phyloP scores from a whole-genome alignment of 176 grass and related monocot genomes.

The Otatea glauca region DNA sequence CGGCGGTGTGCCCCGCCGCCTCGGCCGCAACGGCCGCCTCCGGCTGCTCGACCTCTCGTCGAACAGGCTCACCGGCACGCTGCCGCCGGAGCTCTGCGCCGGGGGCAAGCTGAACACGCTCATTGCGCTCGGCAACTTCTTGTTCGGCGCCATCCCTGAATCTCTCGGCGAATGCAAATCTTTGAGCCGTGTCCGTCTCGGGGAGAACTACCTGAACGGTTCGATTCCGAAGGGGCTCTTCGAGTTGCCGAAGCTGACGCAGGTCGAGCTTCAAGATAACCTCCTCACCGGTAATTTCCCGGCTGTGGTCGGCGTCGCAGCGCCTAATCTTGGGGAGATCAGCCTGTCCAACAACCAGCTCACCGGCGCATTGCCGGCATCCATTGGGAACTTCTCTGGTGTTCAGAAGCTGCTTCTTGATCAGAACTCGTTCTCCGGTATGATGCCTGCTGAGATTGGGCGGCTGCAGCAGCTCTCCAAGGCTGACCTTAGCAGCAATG shows the following conservation, averaged over 20 bases:
- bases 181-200: constrained; percentile 62
- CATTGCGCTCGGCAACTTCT: constrained; percentile 72
- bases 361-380: constrained; percentile 60
- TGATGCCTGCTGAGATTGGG: constrained; percentile 76
- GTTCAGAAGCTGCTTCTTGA: constrained; percentile 95
- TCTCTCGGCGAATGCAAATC: constrained; percentile 63
- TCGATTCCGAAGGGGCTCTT: constrained; percentile 67
- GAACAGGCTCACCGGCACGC: constrained; percentile 72
- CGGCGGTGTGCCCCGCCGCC: constrained; percentile 70
- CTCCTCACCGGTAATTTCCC: constrained; percentile 81
- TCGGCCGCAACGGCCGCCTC: constrained; percentile 64
- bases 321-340: constrained; percentile 80
- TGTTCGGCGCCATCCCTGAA: constrained; percentile 71
- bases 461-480: constrained; percentile 86
- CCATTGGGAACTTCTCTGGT: constrained; percentile 82
- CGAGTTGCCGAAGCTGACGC: constrained; percentile 67
- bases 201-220: constrained; percentile 77
- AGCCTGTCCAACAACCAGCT: constrained; percentile 91
- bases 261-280: constrained; percentile 95
- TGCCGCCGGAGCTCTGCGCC: constrained; percentile 68
- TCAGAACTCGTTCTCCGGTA: constrained; percentile 70
- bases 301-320: constrained; percentile 33
- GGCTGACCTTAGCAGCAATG: constrained; percentile 82
- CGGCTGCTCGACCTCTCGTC: constrained; percentile 71
- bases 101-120: constrained; percentile 63